Percentiles rank a stretch among this genome's conserved stretches.
Conservation (phyloP, 768 basidiomycete species). For the Amanita exitialis region DNA sequence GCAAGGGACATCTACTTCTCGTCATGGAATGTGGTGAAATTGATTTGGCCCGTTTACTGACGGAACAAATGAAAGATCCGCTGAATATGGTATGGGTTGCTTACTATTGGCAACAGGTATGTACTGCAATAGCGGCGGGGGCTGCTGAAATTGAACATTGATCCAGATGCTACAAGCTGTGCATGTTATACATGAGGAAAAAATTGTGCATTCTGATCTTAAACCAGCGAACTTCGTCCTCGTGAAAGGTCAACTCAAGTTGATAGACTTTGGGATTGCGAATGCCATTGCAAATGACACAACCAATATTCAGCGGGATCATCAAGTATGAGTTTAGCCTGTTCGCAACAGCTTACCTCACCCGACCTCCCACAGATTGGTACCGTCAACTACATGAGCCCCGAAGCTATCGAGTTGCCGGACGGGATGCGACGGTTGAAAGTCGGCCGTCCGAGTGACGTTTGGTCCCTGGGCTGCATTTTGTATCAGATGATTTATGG, state of each 20-base stretch:
- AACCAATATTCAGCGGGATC: slow-evolving; percentile 94
- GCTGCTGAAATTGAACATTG: background rate
- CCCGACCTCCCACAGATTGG: slow-evolving; percentile 54
- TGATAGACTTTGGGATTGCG: slow-evolving; percentile 99
- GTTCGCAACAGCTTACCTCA: background rate
- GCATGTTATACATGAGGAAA: slow-evolving; percentile 96
- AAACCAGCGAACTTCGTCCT: slow-evolving; percentile 99
- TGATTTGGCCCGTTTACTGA: slow-evolving; percentile 76
- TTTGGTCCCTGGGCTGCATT: slow-evolving; percentile 97
- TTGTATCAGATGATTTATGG: slow-evolving; percentile 99
- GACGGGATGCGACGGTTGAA: slow-evolving; percentile 85
- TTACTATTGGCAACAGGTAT: slow-evolving; percentile 94
- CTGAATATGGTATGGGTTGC: slow-evolving; percentile 92
- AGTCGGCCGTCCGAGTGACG: slow-evolving; percentile 91
- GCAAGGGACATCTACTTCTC: slow-evolving; percentile 68
- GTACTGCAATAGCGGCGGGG: slow-evolving; percentile 10
- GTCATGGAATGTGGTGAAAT: slow-evolving; percentile 98
- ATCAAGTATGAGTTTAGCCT: slow-evolving; percentile 48
- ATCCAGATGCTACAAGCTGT: slow-evolving; percentile 94
- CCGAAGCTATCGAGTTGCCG: slow-evolving; percentile 86
- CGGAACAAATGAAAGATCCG: slow-evolving; percentile 75
- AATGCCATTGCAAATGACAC: slow-evolving; percentile 98
- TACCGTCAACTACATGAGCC: slow-evolving; percentile 98
- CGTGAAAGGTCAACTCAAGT: slow-evolving; percentile 88
- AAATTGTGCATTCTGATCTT: slow-evolving; percentile 96